A percentile compares a stretch with the other conserved stretches of the same genome.
These are phyloP conservation scores for Sindora glabra DNA, from an alignment of 306 rosid species.

Conservation along the genomic window DNA sequence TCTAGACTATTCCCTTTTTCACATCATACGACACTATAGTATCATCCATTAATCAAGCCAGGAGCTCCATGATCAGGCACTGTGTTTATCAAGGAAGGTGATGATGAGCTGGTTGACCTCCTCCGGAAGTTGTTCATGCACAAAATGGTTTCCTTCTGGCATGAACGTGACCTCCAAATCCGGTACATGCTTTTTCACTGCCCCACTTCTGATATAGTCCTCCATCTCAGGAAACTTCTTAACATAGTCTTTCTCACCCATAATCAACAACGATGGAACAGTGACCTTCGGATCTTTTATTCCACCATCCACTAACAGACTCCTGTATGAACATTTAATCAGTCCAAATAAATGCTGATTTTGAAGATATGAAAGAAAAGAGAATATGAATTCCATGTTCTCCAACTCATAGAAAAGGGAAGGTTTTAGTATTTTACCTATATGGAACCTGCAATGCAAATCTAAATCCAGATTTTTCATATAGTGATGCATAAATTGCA, in stretches of 20 bases:
- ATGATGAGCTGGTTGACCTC: constrained; percentile 40
- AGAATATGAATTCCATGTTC: too few species aligned
- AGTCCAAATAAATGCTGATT: too few species aligned
- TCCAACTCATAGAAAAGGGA: too few species aligned
- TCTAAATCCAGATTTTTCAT: constrained; percentile 49
- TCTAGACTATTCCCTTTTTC: constrained; percentile 7
- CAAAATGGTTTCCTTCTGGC: constrained; percentile 44
- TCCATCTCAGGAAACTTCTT: constrained; percentile 41
- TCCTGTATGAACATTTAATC: constrained; percentile 15
- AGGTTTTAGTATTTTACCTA: constrained; percentile 26
- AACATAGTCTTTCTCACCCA: constrained; percentile 48
- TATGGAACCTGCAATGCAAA: constrained; percentile 49
- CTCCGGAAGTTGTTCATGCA: constrained; percentile 43
- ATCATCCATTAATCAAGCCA: too few species aligned
- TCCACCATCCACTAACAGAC: constrained; percentile 23
- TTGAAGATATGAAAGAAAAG: too few species aligned
- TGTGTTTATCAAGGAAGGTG: constrained; percentile 37
- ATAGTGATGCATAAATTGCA: constrained; percentile 38
- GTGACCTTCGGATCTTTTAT: constrained; percentile 25
- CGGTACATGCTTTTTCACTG: constrained; percentile 34
- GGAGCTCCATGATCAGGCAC: constrained; percentile 8
- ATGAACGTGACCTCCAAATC: constrained; percentile 29
- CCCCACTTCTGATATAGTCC: constrained; percentile 38
- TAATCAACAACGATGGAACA: constrained; percentile 23
- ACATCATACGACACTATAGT: too few species aligned